Conservation (phyloP, 2,329 filamentous ascomycete genomes). For the Aureobasidium sp. region DNA sequence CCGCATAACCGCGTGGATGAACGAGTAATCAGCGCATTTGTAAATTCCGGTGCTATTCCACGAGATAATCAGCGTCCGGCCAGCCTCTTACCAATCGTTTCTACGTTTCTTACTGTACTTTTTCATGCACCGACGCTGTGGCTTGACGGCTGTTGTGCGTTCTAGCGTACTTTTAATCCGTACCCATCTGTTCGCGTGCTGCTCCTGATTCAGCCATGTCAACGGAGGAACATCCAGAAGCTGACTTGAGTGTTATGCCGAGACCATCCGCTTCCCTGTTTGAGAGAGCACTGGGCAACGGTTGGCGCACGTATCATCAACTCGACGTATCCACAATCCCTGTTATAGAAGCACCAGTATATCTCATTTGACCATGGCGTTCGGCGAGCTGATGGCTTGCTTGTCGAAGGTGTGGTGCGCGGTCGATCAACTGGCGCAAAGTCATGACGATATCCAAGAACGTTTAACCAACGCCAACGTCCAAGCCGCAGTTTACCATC, state of each 20-base stretch:
- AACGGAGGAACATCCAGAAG: not conserved
- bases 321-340: not conserved
- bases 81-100: slow-evolving; percentile 10
- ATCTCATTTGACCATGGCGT: not conserved
- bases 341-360: not conserved
- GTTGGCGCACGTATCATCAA: not conserved
- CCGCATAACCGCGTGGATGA: slow-evolving; percentile 82
- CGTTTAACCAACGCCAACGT: not conserved
- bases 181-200: not conserved
- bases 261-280: slow-evolving; percentile 9
- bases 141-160: not conserved
- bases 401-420: not conserved
- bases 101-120: not conserved
- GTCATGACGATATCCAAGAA: not conserved
- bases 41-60: not conserved
- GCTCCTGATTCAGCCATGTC: not conserved
- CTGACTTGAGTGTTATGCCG: not conserved
- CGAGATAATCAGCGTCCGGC: not conserved
- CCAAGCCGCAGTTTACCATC: not conserved
- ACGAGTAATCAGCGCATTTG: slow-evolving; percentile 42
- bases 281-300: slow-evolving; percentile 3
- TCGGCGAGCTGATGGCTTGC: not conserved
- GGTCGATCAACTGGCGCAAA: not conserved
- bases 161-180: not conserved
- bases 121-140: slow-evolving; percentile 1